Base-by-base conservation (phyloP, 768 basidiomycete genomes). In the Lentinula boryana region DNA sequence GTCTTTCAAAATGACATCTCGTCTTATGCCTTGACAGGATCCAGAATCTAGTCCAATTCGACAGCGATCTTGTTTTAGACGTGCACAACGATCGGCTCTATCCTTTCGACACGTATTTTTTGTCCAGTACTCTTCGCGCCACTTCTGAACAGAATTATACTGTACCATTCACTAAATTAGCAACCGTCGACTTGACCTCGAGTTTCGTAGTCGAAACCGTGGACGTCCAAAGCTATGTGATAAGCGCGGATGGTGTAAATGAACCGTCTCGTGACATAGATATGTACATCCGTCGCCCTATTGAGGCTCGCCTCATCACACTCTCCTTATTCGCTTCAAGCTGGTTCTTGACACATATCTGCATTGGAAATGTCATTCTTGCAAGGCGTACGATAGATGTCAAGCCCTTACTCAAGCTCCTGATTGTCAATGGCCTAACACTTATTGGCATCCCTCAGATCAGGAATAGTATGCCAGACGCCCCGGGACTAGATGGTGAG, bases 271-370 rank as follows among this genome's bases (percentile, higher is more conserved):
- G 79, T 31, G 81, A 82, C 59, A 70, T 84, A 36, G 76, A 77
- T 62, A 70, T 85, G 68, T 64, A 66, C n/a, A 71, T 84, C 38
- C 68, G 63, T 18, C 70, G 84, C 38, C 82, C 84, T 5, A 72
- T 68, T 6, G 77, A 76, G 53, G 78, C 78, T 1, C 77, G 78
- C 13, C 65, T 74, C 31, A 80, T 79, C 43, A 68, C 79, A 0
- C 62, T 85, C 16, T 62, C 80, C 32, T 70, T 84, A 5, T 85
- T 83, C 63, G 70, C 67, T 2, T 61, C 79, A 23, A 79, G 73
- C 63, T 85, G 84, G 84, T 71, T 84, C 67, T 70, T 85, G 31
- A 72, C 83, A n/a, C 83, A 84, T 67, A 69, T 81, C 40, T 76
- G 76, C 10, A 64, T 84, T 36, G 80, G 77, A 0, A 74, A 78